Base-by-base conservation (phyloP, 495 filamentous ascomycete species). In the Xylaria intraflava region DNA sequence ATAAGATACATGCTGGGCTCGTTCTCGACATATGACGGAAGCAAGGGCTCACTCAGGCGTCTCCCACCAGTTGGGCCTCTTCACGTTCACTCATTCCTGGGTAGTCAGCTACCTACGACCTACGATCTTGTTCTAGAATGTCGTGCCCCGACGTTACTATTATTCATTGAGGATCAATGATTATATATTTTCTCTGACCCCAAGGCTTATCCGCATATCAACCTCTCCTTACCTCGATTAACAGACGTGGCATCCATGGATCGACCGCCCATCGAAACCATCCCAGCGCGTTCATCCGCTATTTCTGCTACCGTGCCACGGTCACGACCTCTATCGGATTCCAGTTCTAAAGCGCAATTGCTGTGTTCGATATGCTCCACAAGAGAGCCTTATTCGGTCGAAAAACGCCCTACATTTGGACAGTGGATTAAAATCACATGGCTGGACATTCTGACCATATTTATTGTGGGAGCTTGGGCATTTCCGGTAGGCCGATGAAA, bases 381-480 rank as follows among this genome's bases (percentile, higher is more conserved):
- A 6, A 33, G 52, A 9, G 56, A 61, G 20, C 46, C 41, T 17
- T 67, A 67, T 27, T 59, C 58, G 24, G 59, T 66, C 45, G 65
- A 69, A 35, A 59, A 58, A 14, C 65, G 70, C 8, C 73, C 73
- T 17, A 69, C 71, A 0, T 72, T 77, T 47, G 65, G 70, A 10
- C 53, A 62, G 46, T 78, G 73, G 76, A 30, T 78, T 45, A 72
- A 69, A 46, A 58, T 65, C 0, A 70, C 69, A 20, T 72, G 69
- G 68, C 59, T 72, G 0, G 76, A 79, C 55, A 65, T 79, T 42
- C 29, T 79, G 8, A 75, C 74, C 0, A 77, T 77, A 70, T 49
- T 65, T 24, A 30, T 65, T 30, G 52, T 79, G 43, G 76, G 74
- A 17, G 70, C 65, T 41, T 55, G 77, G 52, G 73, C 69, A 1